These are phyloP conservation scores for Populus trichocarpa DNA, from an alignment of 441 rosid genomes.

Conservation along the genomic window DNA sequence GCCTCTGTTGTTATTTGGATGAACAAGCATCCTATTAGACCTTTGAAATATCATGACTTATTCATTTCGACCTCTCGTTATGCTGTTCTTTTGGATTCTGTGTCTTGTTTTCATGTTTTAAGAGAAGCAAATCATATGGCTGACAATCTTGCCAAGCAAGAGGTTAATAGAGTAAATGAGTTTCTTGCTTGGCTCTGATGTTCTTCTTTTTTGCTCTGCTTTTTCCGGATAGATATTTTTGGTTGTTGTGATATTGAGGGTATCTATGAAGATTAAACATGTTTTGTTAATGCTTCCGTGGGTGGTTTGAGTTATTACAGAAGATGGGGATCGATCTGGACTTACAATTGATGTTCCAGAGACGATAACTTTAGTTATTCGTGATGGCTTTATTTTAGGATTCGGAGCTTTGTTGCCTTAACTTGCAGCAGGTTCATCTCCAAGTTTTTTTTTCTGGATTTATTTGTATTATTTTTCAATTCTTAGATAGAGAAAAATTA, in stretches of 20 bases:
- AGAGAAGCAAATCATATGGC: neutral
- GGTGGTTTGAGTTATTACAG: neutral
- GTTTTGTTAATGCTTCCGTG: neutral
- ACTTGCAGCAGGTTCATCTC: too few relatives aligned
- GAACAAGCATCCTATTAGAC: neutral
- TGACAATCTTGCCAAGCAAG: neutral
- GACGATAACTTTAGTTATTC: neutral
- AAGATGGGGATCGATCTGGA: neutral
- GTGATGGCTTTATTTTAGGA: neutral
- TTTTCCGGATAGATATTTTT: too few relatives aligned
- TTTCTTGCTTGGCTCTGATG: neutral
- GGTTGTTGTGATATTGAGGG: too few relatives aligned
- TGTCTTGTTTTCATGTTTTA: too few relatives aligned
- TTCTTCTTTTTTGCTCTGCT: neutral
- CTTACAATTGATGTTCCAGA: neutral
- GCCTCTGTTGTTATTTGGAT: neutral
- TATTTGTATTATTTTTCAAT: too few relatives aligned
- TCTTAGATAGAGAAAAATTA: too few relatives aligned
- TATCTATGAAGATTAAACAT: neutral
- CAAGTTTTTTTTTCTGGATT: too few relatives aligned
- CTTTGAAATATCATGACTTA: neutral
- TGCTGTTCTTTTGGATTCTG: too few relatives aligned
- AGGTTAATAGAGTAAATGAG: neutral
- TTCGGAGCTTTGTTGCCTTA: neutral
- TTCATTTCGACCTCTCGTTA: neutral